Base-by-base conservation (phyloP, 1,284 basidiomycete genomes). In the Thecaphora thlaspeos region DNA sequence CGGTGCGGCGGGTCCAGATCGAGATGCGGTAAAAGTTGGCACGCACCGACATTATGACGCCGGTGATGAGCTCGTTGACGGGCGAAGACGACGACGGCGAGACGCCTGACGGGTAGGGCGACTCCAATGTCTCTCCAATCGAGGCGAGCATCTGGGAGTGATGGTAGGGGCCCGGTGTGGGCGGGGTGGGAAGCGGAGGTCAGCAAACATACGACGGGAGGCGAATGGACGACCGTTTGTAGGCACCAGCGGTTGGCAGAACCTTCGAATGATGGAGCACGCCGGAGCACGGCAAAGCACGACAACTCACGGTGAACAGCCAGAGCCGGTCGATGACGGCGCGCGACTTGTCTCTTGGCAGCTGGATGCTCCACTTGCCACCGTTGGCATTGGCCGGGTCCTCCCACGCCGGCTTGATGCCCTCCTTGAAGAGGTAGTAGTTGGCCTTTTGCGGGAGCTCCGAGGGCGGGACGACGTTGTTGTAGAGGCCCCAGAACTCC, bases 341-440 rank as follows among this genome's bases (percentile, higher is more conserved):
- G 51, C 88, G 84, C 76, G 89, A 91, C 83, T 96, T 97, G 70
- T 97, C 94, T 77, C 90, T 88, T 24, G 95, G 94, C 28, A 99
- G 82, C 80, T 99, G 95, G 64, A 98, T 91, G 75, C 88, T 89
- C 94, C 94, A 99, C 82, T 97, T 98, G 56, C 94, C 94, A 45
- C 94, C 94, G 68, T 89, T 85, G 79, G 92, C 91, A 81, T 98
- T 98, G 39, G 91, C 90, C 2, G 89, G 88, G 78, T 91, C 90
- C 77, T 92, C 90, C 90, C 90, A 92, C 9, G 91, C 87, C 1
- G 90, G 90, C 51, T 89, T 83, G 48, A 92, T 82, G 43, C 86
- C 87, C 3, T 85, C 81, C 84, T 96, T 97, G 87, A 98, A 98
- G 57, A 98, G 84, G 82, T 98, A 98, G 80, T 98, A 98, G 79